Evolutionary conservation across 2,329 filamentous ascomycete genomes (phyloP).

Genomic region (Fusarium penzigii): DNA sequence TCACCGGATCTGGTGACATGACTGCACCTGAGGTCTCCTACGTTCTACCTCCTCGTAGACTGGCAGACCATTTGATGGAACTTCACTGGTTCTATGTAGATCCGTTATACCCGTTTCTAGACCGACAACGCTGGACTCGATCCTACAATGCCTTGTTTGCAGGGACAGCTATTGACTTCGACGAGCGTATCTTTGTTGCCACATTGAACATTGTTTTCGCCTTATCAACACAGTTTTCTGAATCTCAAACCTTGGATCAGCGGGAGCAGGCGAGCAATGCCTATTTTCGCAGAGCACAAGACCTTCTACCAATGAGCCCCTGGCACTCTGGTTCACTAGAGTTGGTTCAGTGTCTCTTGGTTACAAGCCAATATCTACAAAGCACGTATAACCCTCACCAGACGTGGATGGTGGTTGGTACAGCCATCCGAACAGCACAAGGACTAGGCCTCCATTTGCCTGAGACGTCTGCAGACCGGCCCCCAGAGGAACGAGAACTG

Average conservation of each 20-base stretch:
- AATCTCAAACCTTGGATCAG: constrained; percentile 41
- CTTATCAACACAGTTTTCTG: constrained; percentile 44
- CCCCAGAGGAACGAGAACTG: constrained; percentile 27
- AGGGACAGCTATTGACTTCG: constrained; percentile 35
- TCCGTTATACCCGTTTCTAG: constrained; percentile 47
- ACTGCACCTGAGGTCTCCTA: constrained; percentile 34
- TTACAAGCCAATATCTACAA: constrained; percentile 51
- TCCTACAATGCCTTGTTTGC: constrained; percentile 44
- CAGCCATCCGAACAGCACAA: constrained; percentile 48
- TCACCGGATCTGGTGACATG: constrained; percentile 1
- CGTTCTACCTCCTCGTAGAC: constrained; percentile 45
- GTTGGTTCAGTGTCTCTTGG: constrained; percentile 47
- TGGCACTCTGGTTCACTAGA: constrained; percentile 46
- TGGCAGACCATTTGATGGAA: constrained; percentile 45
- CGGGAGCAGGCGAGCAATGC: constrained; percentile 41
- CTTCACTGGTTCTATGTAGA: constrained; percentile 50
- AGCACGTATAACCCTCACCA: constrained; percentile 49
- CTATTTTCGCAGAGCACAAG: constrained; percentile 45
- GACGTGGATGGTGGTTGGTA: constrained; percentile 50
- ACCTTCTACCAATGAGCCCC: constrained; percentile 42
- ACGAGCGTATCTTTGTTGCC: constrained; percentile 46
- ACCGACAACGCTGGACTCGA: constrained; percentile 36
- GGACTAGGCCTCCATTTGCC: constrained; percentile 46
- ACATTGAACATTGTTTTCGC: constrained; percentile 50
- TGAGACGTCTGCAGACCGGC: constrained; percentile 34